phyloP scores from a whole-genome alignment of 2,329 filamentous ascomycete genomes.

The Chrysoporthe puriensis region DNA sequence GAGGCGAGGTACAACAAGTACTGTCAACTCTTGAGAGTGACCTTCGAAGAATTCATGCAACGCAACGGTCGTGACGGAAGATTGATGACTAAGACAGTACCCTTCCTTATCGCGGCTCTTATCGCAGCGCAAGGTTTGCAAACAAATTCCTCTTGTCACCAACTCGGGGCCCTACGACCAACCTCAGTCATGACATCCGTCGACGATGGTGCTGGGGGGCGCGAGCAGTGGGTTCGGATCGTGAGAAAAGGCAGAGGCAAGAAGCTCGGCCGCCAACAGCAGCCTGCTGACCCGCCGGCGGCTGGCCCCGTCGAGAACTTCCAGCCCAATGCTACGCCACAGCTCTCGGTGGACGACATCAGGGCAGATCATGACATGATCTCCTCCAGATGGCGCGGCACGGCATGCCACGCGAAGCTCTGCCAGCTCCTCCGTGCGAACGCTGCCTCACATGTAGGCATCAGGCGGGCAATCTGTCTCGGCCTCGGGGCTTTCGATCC shows the following conservation, averaged over 20 bases:
- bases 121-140: neutral
- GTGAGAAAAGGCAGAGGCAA: constrained; percentile 25
- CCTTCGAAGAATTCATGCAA: too few relatives aligned
- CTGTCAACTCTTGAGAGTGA: too few relatives aligned
- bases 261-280: constrained; percentile 10
- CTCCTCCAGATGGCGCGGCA: constrained; percentile 31
- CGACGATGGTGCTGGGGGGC: neutral
- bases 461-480: constrained; percentile 54
- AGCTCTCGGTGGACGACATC: constrained; percentile 24
- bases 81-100: too few relatives aligned
- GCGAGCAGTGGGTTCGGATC: constrained; percentile 22
- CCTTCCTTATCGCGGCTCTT: constrained; percentile 4
- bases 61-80: too few relatives aligned
- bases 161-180: neutral
- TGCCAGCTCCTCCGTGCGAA: constrained; percentile 38
- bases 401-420: constrained; percentile 40
- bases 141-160: constrained; percentile 3
- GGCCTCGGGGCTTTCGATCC: constrained; percentile 61
- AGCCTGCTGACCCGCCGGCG: constrained; percentile 5
- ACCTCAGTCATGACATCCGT: constrained; percentile 2
- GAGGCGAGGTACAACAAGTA: too few relatives aligned
- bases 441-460: constrained; percentile 28
- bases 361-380: constrained; percentile 33
- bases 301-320: constrained; percentile 23
- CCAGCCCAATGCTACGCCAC: constrained; percentile 19